These are phyloP conservation scores for Ophiostoma himal-ulmi DNA, from an alignment of 2,329 filamentous ascomycete genomes.

Conservation along the genomic window DNA sequence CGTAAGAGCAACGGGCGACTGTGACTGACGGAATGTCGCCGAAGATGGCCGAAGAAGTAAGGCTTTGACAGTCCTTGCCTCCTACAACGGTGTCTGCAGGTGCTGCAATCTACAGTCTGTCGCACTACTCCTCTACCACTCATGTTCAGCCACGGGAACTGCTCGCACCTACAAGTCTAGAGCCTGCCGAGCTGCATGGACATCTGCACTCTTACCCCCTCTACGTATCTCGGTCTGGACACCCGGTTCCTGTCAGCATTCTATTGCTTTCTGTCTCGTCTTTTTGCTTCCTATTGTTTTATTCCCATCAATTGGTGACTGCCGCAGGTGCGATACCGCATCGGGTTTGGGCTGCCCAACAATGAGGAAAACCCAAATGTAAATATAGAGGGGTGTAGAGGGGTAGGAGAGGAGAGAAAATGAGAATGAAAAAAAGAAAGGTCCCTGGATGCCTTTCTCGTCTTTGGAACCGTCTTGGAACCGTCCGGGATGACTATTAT, in stretches of 20 bases:
- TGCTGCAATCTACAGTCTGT: background rate
- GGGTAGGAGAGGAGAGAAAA: background rate
- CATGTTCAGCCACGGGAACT: background rate
- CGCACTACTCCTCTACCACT: background rate
- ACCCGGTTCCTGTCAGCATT: background rate
- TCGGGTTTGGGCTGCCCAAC: constrained; percentile 1
- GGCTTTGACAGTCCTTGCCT: background rate
- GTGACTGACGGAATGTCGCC: background rate
- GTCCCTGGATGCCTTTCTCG: background rate
- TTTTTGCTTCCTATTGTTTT: background rate
- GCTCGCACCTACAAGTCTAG: background rate
- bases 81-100: background rate
- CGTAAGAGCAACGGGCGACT: background rate
- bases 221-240: background rate
- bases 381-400: constrained; percentile 4
- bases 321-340: constrained; percentile 16
- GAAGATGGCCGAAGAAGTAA: background rate
- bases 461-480: background rate
- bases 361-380: background rate
- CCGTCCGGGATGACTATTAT: background rate
- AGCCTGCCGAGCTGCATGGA: constrained; percentile 9
- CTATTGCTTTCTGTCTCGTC: background rate
- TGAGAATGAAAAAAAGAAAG: background rate
- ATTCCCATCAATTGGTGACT: background rate
- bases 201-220: background rate